These are phyloP conservation scores for Penicillium atrosanguineum DNA, from an alignment of 495 filamentous ascomycete genomes.

Conservation along the genomic window DNA sequence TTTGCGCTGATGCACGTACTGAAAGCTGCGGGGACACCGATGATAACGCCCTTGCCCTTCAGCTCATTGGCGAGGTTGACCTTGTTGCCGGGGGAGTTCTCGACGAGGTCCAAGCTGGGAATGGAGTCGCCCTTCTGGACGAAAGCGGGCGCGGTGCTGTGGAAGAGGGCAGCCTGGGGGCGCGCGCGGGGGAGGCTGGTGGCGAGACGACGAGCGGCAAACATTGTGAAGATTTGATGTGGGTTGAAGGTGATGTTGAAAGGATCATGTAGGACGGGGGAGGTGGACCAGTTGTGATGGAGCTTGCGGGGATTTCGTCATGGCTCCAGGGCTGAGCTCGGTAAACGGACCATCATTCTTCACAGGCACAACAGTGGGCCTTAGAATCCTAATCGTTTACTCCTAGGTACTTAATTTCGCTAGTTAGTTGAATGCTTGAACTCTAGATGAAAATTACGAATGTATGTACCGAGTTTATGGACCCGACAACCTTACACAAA, in stretches of 20 bases:
- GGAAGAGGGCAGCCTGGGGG: conserved; percentile 42
- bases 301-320: conserved; percentile 13
- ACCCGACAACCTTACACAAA: background rate
- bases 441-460: background rate
- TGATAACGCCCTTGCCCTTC: conserved; percentile 69
- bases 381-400: too few species aligned
- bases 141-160: conserved; percentile 54
- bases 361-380: background rate
- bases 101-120: conserved; percentile 61
- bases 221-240: conserved; percentile 28
- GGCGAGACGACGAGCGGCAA: conserved; percentile 42
- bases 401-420: background rate
- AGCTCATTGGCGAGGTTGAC: conserved; percentile 81
- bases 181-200: conserved; percentile 34
- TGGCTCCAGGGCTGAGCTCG: conserved; percentile 1
- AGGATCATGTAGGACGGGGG: background rate
- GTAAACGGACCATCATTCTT: background rate
- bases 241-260: background rate
- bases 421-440: background rate
- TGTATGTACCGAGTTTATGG: background rate
- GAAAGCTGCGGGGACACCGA: conserved; percentile 91
- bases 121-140: conserved; percentile 61
- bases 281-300: background rate
- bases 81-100: conserved; percentile 71
- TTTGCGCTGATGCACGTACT: conserved; percentile 43